Evolutionary conservation across 345 rosid species (phyloP), one percentile per base, ranked within the genome.

Genomic region (Heritiera fomes): DNA sequence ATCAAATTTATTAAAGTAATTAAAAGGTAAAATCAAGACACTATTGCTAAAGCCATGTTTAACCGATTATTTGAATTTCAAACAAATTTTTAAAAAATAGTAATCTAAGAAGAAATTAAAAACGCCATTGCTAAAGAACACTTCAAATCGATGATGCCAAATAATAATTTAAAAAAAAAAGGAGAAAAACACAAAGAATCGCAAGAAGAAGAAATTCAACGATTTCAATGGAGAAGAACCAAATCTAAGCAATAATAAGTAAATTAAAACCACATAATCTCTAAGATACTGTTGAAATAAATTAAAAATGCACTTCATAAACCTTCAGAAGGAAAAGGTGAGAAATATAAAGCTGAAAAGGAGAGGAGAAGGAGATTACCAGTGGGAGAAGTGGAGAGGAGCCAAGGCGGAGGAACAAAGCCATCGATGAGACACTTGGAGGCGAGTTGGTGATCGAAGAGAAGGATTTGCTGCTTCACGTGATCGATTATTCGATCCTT

Each of bases 371-470:
- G 40, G 50, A 71, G 46, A 61, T 14, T 88, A 90, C 94, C 91
- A 82, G 82, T 78, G 82, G 85, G 52, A 82, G 64, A 75, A 83
- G 63, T 11, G 88, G 87, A 62, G 86, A 83, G 80, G 68, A 94
- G 94, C 92, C 93, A 92, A 3, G 94, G 40, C 61, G 98, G 99
- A 83, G 95, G 95, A 49, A 87, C 53, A 23, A 93, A 73, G 69
- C 95, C 97, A 30, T 85, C 87, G 45, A 96, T 85, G 75, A 91
- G 80, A 63, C 96, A 93, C 1, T 84, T 86, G 63, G 93, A 88
- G 79, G 94, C 97, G 79, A 92, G 91, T 60, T 87, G 87, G 12
- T 87, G 90, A 64, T 96, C 97, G 80, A 87, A 90, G 79, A 84
- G 91, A 61, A 83, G 84, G 50, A 82, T 78, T 82, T 89, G 96